Percentiles rank a stretch among this genome's conserved stretches.
phyloP scores from a whole-genome alignment of 2,329 filamentous ascomycete genomes.

The Ceratocystis smalleyi region DNA sequence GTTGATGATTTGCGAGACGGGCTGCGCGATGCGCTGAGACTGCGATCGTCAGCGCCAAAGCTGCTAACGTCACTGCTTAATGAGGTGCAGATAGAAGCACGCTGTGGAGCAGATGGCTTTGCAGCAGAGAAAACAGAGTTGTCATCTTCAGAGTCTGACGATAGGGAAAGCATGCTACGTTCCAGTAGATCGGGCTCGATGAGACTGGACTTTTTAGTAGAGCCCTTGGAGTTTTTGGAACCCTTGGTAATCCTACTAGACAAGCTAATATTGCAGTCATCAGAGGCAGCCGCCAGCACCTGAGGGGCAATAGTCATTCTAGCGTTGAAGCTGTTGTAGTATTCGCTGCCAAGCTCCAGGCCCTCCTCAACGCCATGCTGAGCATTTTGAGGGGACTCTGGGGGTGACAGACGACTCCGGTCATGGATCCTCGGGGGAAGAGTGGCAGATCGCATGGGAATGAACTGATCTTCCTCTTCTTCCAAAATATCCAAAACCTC shows the following conservation, averaged over 20 bases:
- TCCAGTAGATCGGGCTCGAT: slow-evolving; percentile 37
- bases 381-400: slow-evolving; percentile 18
- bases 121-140: slow-evolving; percentile 19
- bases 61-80: slow-evolving; percentile 14
- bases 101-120: slow-evolving; percentile 13
- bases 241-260: slow-evolving; percentile 41
- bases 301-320: slow-evolving; percentile 5
- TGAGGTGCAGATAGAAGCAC: slow-evolving; percentile 15
- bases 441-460: slow-evolving; percentile 3
- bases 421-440: not conserved
- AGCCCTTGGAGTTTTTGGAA: slow-evolving; percentile 37
- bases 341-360: not conserved
- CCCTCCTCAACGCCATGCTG: slow-evolving; percentile 11
- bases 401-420: not conserved
- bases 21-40: slow-evolving; percentile 1
- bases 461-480: slow-evolving; percentile 12
- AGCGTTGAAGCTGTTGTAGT: slow-evolving; percentile 12
- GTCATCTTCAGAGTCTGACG: slow-evolving; percentile 42
- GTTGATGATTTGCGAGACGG: slow-evolving; percentile 24
- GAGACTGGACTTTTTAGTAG: slow-evolving; percentile 29
- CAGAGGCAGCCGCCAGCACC: not conserved
- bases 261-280: slow-evolving; percentile 35
- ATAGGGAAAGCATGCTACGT: slow-evolving; percentile 41
- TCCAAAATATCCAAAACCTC: slow-evolving; percentile 8
- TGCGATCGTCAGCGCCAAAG: slow-evolving; percentile 12